Conservation (phyloP, 352 stramenopile genomes). For the Phytopythium cucurbitacearum region DNA sequence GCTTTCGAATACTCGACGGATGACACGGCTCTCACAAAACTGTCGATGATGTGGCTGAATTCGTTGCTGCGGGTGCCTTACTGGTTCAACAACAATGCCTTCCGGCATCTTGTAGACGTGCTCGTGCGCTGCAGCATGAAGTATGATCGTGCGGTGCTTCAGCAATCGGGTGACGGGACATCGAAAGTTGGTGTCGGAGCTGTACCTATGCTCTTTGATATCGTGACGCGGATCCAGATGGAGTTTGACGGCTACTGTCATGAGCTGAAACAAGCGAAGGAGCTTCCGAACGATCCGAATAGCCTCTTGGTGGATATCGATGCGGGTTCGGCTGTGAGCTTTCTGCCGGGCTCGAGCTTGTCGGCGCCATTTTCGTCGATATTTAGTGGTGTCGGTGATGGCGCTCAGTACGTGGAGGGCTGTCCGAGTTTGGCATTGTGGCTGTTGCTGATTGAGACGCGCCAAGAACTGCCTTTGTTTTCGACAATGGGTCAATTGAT, state of each 20-base stretch:
- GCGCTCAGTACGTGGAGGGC: slow-evolving; percentile 56
- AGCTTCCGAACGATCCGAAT: slow-evolving; percentile 22
- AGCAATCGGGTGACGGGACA: neutral
- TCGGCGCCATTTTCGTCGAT: slow-evolving; percentile 56
- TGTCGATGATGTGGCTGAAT: slow-evolving; percentile 58
- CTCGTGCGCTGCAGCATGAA: slow-evolving; percentile 66
- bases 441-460: slow-evolving; percentile 67
- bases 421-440: slow-evolving; percentile 68
- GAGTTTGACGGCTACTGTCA: slow-evolving; percentile 34
- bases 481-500: slow-evolving; percentile 57
- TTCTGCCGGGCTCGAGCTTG: slow-evolving; percentile 40
- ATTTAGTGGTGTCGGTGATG: slow-evolving; percentile 56
- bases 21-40: slow-evolving; percentile 24
- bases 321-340: slow-evolving; percentile 38
- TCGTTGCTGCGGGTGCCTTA: slow-evolving; percentile 65
- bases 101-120: slow-evolving; percentile 66
- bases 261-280: slow-evolving; percentile 22
- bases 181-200: neutral
- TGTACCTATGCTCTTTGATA: slow-evolving; percentile 25
- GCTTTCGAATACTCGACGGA: slow-evolving; percentile 59
- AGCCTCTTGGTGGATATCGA: slow-evolving; percentile 32
- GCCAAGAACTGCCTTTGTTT: slow-evolving; percentile 70
- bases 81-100: slow-evolving; percentile 71
- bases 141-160: slow-evolving; percentile 8
- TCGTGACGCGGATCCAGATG: slow-evolving; percentile 30